phyloP scores from a whole-genome alignment of 2,329 filamentous ascomycete species.

The Verticillium alfalfae region DNA sequence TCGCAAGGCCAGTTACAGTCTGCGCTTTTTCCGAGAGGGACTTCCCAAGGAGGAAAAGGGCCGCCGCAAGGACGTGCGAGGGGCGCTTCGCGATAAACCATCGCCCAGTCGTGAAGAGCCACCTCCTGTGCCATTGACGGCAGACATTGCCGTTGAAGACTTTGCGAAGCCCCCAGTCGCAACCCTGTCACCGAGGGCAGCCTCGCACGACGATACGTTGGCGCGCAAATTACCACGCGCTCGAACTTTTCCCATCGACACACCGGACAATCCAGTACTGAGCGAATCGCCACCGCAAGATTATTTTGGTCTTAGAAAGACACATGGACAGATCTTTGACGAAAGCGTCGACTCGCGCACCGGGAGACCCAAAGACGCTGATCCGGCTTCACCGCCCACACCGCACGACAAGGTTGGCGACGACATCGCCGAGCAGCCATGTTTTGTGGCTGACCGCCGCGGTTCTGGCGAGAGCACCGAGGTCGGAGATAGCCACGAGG shows the following conservation, averaged over 20 bases:
- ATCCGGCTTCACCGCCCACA: neutral
- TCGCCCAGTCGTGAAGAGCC: conserved; percentile 27
- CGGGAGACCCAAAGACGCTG: neutral
- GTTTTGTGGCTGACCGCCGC: conserved; percentile 18
- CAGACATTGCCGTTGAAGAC: conserved; percentile 10
- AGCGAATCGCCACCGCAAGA: conserved; percentile 11
- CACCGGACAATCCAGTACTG: conserved; percentile 8
- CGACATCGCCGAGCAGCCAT: conserved; percentile 1
- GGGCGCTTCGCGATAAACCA: conserved; percentile 32
- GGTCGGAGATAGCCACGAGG: conserved; percentile 32
- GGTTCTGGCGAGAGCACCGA: conserved; percentile 33
- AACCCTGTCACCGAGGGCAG: conserved; percentile 13
- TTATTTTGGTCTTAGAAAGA: conserved; percentile 11
- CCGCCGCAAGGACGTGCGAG: conserved; percentile 44
- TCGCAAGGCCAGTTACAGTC: conserved; percentile 61
- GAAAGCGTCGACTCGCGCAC: conserved; percentile 8
- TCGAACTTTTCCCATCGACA: conserved; percentile 8
- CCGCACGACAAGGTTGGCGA: conserved; percentile 4
- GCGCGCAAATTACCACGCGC: conserved; percentile 6
- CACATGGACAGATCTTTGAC: conserved; percentile 11
- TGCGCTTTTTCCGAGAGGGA: conserved; percentile 63
- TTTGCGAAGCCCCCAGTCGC: conserved; percentile 7
- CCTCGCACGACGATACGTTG: conserved; percentile 13
- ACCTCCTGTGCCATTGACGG: conserved; percentile 2
- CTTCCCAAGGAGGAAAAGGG: conserved; percentile 49